Conservation (phyloP, 2,329 filamentous ascomycete species). For the Colletotrichum karsti region DNA sequence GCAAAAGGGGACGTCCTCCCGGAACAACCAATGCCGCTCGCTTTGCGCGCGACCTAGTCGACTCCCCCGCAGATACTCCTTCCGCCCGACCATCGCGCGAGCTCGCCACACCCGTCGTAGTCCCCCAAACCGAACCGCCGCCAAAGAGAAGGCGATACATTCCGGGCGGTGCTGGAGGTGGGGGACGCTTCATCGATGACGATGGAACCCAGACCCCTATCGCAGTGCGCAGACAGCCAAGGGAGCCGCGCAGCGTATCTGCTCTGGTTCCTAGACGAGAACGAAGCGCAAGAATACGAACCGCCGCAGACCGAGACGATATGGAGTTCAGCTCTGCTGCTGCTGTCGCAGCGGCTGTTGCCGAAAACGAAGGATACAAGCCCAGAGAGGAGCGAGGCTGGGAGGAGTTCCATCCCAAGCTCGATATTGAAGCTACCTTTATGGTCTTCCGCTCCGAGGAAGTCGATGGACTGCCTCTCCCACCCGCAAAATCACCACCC, state of each 20-base stretch:
- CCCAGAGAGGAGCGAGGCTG: constrained; percentile 95
- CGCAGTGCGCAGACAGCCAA: constrained; percentile 43
- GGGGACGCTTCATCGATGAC: constrained; percentile 83
- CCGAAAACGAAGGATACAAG: constrained; percentile 96
- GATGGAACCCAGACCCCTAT: constrained; percentile 67
- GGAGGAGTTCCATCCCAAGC: constrained; percentile 96
- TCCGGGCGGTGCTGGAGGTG: constrained; percentile 86
- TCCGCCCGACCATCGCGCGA: constrained; percentile 44
- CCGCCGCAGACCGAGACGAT: constrained; percentile 62
- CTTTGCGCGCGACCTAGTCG: constrained; percentile 46
- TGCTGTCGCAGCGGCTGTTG: constrained; percentile 85
- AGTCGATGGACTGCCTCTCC: constrained; percentile 76
- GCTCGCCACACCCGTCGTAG: constrained; percentile 15
- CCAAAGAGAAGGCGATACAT: constrained; percentile 81
- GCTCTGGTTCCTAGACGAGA: constrained; percentile 63
- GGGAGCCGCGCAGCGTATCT: constrained; percentile 42
- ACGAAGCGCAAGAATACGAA: constrained; percentile 64
- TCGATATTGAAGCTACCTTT: constrained; percentile 86
- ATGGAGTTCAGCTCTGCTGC: constrained; percentile 88
- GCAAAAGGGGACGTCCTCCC: constrained; percentile 57
- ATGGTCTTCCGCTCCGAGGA: constrained; percentile 84
- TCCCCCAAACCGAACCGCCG: constrained; percentile 60
- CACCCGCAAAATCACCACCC: constrained; percentile 39
- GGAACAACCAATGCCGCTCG: constrained; percentile 51
- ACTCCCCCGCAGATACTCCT: constrained; percentile 38